Base-by-base conservation (phyloP, 169 alveolate genomes). In the Cryptosporidium baileyi region DNA sequence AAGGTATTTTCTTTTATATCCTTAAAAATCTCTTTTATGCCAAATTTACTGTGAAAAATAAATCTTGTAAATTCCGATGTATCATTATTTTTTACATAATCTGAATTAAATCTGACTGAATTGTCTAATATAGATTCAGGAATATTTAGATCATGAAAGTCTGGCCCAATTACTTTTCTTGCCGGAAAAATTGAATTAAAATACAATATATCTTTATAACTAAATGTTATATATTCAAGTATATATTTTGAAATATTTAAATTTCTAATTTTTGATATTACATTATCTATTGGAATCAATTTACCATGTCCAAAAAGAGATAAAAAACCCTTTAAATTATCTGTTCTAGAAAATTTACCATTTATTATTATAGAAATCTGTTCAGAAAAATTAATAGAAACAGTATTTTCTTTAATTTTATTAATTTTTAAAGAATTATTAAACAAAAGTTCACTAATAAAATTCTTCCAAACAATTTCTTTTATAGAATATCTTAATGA, bases 101-200 rank as follows among this genome's bases (percentile, higher is more conserved):
- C 19, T n/a, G 15, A 47, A 11, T 47, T 47, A 26, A 47, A 47
- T 11, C 32, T 57, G 40, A 17, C 22, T 24, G 40, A 57, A 38
- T 24, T 24, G 28, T 38, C 65, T 32, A 74, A 41, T 13, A 74
- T 40, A 5, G 51, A 5, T 13, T 38, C 47, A 49, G 65, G 85
- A 2, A 74, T 57, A 1, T 24, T 24, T 8, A 51, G 28, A 28
- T 74, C 57, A 3, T 74, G 22, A 41, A 74, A 74, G 24, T 74
- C 85, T 15, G 85, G 67, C 38, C 85, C 85, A 59, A 74, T 19
- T 13, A 74, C 85, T 32, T 74, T 74, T 15, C 74, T 74, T 13
- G 59, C 49, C 13, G 85, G 85, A 34, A 74, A 74, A 7, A 74
- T 59, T 7, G 85, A 74, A 43, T 19, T 74, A 19, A 74, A 54